Evolutionary conservation across 2,329 filamentous ascomycete species (phyloP).

Genomic region (Claviceps humidiphila): DNA sequence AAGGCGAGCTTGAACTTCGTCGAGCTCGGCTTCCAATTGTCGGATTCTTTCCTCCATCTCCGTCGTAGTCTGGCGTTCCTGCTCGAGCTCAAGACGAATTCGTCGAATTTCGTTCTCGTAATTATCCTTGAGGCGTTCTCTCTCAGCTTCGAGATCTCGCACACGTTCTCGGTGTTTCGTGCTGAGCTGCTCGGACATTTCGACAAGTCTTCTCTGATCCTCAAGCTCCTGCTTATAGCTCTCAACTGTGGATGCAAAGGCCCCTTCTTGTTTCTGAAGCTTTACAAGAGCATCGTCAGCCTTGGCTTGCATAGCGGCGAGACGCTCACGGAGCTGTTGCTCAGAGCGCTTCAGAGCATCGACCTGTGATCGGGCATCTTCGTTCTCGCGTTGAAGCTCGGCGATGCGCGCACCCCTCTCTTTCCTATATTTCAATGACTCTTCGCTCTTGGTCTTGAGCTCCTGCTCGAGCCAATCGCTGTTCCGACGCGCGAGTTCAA

Average conservation of each 20-base stretch:
- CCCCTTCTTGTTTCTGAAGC: constrained; percentile 75
- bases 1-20: constrained; percentile 36
- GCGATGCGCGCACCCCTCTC: constrained; percentile 86
- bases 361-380: constrained; percentile 66
- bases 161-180: constrained; percentile 58
- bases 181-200: constrained; percentile 66
- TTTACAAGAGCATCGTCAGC: constrained; percentile 71
- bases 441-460: constrained; percentile 76
- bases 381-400: constrained; percentile 75
- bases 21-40: constrained; percentile 39
- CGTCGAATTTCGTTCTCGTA: constrained; percentile 46
- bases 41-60: constrained; percentile 35
- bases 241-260: constrained; percentile 69
- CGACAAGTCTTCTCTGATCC: constrained; percentile 64
- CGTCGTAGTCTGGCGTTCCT: constrained; percentile 32
- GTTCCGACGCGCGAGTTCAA: constrained; percentile 77
- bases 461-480: constrained; percentile 90
- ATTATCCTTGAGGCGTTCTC: constrained; percentile 47
- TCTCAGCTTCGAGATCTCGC: constrained; percentile 54
- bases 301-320: constrained; percentile 76
- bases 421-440: constrained; percentile 81
- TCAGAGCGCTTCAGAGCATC: constrained; percentile 71
- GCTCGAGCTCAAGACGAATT: constrained; percentile 43
- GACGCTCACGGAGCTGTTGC: constrained; percentile 62
- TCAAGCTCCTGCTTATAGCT: constrained; percentile 79